These are phyloP conservation scores for Fusarium aywerte DNA, from an alignment of 2,329 filamentous ascomycete species.

Conservation along the genomic window DNA sequence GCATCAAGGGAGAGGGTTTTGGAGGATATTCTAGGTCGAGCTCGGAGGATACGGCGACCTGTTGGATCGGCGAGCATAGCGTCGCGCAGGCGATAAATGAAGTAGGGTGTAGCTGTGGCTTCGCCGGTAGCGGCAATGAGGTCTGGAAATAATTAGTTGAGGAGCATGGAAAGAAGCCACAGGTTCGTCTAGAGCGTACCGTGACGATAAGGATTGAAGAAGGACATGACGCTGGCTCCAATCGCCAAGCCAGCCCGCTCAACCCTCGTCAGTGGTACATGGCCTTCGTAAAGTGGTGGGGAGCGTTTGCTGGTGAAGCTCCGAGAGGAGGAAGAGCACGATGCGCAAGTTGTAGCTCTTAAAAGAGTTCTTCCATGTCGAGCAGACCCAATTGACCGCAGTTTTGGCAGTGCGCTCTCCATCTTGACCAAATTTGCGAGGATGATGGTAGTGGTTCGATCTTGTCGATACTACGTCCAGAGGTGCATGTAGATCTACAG, in stretches of 20 bases:
- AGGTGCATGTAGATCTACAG: not conserved
- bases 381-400: constrained; percentile 33
- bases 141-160: constrained; percentile 62
- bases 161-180: not conserved
- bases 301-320: constrained; percentile 86
- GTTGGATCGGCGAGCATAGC: constrained; percentile 88
- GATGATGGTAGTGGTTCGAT: constrained; percentile 32
- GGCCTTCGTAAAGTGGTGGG: constrained; percentile 86
- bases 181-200: constrained; percentile 58
- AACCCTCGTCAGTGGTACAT: constrained; percentile 84
- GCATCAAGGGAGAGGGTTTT: constrained; percentile 72
- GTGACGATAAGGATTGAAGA: constrained; percentile 81
- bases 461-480: not conserved
- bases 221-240: constrained; percentile 70
- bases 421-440: constrained; percentile 30
- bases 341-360: constrained; percentile 38
- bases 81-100: constrained; percentile 89
- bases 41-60: constrained; percentile 89
- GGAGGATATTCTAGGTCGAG: constrained; percentile 88
- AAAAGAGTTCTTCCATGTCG: constrained; percentile 23
- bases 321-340: constrained; percentile 37
- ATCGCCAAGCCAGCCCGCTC: constrained; percentile 79
- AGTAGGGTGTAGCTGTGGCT: constrained; percentile 92
- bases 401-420: constrained; percentile 41
- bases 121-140: constrained; percentile 95